Percentiles rank a stretch among this genome's conserved stretches.
phyloP scores from a whole-genome alignment of 192 early-diverging fungal genomes.

The Gamsiella multidivaricata region DNA sequence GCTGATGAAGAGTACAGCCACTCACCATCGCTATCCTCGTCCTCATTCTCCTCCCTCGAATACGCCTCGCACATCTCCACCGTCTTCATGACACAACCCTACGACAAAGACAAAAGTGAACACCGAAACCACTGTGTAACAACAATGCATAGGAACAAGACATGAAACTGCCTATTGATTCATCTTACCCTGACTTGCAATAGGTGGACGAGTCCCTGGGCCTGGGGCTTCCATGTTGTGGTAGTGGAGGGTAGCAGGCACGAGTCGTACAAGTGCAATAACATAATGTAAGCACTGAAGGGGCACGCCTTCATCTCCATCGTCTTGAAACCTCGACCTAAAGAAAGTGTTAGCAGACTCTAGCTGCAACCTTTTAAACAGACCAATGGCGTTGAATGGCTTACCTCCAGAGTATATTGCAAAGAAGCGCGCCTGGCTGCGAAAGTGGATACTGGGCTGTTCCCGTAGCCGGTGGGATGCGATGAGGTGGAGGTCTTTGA shows the following conservation, averaged over 20 bases:
- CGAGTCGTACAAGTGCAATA: constrained; percentile 14
- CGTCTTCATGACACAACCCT: constrained; percentile 8
- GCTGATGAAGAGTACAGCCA: constrained; percentile 11
- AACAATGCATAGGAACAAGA: constrained; percentile 1
- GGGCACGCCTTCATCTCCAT: constrained; percentile 23
- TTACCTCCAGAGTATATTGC: constrained; percentile 51
- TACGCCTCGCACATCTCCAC: constrained; percentile 14
- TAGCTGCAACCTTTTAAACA: background rate
- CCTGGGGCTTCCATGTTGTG: constrained; percentile 21
- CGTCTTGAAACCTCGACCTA: constrained; percentile 46
- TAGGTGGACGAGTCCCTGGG: constrained; percentile 35
- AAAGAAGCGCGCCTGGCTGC: constrained; percentile 33
- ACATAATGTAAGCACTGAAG: constrained; percentile 22
- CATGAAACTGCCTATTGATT: background rate
- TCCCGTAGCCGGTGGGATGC: constrained; percentile 42
- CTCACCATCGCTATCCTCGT: constrained; percentile 8
- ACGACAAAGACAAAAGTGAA: background rate
- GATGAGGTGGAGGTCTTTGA: constrained; percentile 45
- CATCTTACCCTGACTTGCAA: constrained; percentile 36
- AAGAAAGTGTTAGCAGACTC: constrained; percentile 1
- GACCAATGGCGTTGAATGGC: background rate
- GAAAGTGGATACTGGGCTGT: constrained; percentile 9
- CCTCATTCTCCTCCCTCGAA: background rate
- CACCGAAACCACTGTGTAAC: background rate
- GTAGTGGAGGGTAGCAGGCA: constrained; percentile 21